phyloP scores from a whole-genome alignment of 164 flowering plant genomes.

The Annona cherimola region DNA sequence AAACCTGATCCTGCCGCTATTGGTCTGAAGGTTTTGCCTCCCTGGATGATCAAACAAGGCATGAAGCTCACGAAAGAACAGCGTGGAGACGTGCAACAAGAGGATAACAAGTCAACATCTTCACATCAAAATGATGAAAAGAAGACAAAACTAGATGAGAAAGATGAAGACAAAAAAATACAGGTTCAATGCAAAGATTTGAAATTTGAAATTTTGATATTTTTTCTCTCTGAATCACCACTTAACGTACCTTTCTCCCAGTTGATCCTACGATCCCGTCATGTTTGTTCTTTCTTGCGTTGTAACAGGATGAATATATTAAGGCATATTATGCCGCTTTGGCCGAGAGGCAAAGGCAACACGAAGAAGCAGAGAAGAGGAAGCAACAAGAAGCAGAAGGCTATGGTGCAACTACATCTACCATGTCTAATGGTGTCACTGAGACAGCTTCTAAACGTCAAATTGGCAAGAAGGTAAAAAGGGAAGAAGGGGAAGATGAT shows the following conservation, averaged over 20 bases:
- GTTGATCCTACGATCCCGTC: neutral
- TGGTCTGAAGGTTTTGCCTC: constrained; percentile 76
- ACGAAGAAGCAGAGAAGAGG: constrained; percentile 42
- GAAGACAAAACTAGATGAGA: constrained; percentile 34
- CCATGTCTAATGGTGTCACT: constrained; percentile 18
- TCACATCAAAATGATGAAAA: constrained; percentile 51
- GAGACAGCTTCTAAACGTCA: constrained; percentile 42
- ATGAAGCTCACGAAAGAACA: constrained; percentile 92
- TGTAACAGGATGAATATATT: constrained; percentile 68
- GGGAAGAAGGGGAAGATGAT: constrained; percentile 50
- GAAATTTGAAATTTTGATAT: neutral
- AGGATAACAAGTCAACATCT: constrained; percentile 39
- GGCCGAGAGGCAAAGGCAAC: constrained; percentile 49
- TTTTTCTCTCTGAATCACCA: neutral
- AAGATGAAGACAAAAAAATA: constrained; percentile 42
- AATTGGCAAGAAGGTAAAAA: constrained; percentile 79
- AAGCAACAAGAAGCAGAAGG: constrained; percentile 29
- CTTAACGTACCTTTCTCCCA: neutral
- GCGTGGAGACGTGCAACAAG: constrained; percentile 69
- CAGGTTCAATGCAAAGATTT: constrained; percentile 37
- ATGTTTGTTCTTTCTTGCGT: neutral
- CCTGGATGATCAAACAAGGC: constrained; percentile 98
- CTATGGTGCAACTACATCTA: constrained; percentile 2
- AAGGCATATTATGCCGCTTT: constrained; percentile 89
- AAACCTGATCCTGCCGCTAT: constrained; percentile 48